Percentiles rank a stretch among this genome's conserved stretches.
These are phyloP conservation scores for Talaromyces islandicus DNA, from an alignment of 2,329 filamentous ascomycete genomes.

Conservation along the genomic window DNA sequence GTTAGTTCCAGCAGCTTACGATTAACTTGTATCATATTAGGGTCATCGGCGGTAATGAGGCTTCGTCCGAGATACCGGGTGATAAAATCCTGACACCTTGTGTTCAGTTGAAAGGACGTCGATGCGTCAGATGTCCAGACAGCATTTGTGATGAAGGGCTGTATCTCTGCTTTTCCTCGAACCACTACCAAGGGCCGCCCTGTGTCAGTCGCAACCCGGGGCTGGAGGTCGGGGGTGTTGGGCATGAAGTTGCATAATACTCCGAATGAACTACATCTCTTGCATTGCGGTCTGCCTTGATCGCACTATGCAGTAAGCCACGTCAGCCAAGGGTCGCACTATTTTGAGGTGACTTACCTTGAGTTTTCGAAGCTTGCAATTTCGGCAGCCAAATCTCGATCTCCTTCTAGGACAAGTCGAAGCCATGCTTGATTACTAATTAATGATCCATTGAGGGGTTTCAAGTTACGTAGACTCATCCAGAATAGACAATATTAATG, in stretches of 20 bases:
- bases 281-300: constrained; percentile 41
- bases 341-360: constrained; percentile 30
- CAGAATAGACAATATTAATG: not conserved
- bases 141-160: constrained; percentile 20
- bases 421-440: not conserved
- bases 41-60: constrained; percentile 33
- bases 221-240: constrained; percentile 34
- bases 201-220: constrained; percentile 18
- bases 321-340: constrained; percentile 8
- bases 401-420: constrained; percentile 15
- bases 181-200: constrained; percentile 13
- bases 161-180: constrained; percentile 16
- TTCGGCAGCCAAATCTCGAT: constrained; percentile 45
- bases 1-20: constrained; percentile 32
- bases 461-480: not conserved
- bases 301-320: constrained; percentile 35
- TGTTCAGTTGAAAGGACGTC: constrained; percentile 29
- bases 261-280: constrained; percentile 38
- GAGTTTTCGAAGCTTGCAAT: constrained; percentile 48
- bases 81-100: constrained; percentile 39
- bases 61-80: constrained; percentile 35
- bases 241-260: constrained; percentile 41
- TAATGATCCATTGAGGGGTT: not conserved
- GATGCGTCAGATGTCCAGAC: constrained; percentile 32
- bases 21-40: constrained; percentile 34